Percentiles rank a stretch among this genome's conserved stretches.
Conservation (phyloP, 2,329 filamentous ascomycete genomes). For the Emmonsiellopsis sp. region DNA sequence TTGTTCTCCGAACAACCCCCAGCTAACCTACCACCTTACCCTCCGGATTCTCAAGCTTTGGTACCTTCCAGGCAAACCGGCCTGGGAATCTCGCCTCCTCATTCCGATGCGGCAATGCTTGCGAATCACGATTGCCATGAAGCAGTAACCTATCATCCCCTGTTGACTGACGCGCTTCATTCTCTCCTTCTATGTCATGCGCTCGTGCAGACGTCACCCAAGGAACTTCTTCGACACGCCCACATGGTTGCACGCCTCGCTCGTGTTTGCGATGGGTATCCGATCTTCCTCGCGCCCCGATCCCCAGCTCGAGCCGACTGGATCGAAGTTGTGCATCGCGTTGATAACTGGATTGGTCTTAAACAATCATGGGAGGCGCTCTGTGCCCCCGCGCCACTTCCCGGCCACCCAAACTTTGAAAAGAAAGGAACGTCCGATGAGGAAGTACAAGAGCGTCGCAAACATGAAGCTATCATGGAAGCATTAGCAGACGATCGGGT, state of each 20-base stretch:
- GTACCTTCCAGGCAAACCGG: slow-evolving; percentile 24
- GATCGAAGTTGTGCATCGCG: slow-evolving; percentile 62
- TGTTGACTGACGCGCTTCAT: slow-evolving; percentile 70
- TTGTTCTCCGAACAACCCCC: slow-evolving; percentile 65
- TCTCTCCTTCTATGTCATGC: slow-evolving; percentile 68
- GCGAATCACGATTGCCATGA: slow-evolving; percentile 46
- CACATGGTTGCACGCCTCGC: slow-evolving; percentile 71
- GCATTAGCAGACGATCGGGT: slow-evolving; percentile 60
- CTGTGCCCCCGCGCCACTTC: slow-evolving; percentile 53
- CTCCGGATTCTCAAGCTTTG: slow-evolving; percentile 33
- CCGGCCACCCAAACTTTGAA: slow-evolving; percentile 26
- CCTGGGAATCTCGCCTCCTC: slow-evolving; percentile 10
- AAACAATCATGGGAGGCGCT: slow-evolving; percentile 59
- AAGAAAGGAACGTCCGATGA: slow-evolving; percentile 40
- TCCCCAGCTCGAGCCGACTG: slow-evolving; percentile 69
- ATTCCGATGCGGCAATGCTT: slow-evolving; percentile 25
- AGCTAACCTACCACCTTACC: slow-evolving; percentile 58
- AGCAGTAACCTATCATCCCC: slow-evolving; percentile 69
- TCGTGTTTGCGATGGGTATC: slow-evolving; percentile 68
- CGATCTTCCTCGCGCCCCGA: slow-evolving; percentile 65
- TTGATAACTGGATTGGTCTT: slow-evolving; percentile 62
- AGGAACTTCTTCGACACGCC: slow-evolving; percentile 69
- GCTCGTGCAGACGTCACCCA: slow-evolving; percentile 68
- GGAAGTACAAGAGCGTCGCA: slow-evolving; percentile 50
- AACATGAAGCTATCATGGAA: slow-evolving; percentile 58